Conservation (phyloP, 352 stramenopile genomes). For the Phytophthora europaea region DNA sequence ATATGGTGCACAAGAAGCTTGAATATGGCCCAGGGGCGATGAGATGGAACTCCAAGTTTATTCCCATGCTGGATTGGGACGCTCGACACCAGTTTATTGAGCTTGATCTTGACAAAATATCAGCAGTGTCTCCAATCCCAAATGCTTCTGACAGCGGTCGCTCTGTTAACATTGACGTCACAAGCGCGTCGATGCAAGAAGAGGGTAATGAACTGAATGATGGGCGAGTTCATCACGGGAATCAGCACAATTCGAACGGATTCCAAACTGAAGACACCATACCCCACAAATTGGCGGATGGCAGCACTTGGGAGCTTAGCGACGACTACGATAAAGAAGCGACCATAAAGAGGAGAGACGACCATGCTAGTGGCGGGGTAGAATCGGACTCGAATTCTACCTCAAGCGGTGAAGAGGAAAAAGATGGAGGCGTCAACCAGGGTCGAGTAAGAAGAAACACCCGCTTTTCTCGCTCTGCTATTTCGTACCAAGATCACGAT, state of each 20-base stretch:
- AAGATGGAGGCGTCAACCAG: neutral
- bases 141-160: slow-evolving; percentile 8
- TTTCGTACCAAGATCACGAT: slow-evolving; percentile 20
- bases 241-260: neutral
- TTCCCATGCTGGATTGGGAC: slow-evolving; percentile 55
- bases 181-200: slow-evolving; percentile 5
- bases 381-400: slow-evolving; percentile 25
- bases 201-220: neutral
- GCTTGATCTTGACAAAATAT: slow-evolving; percentile 64
- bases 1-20: slow-evolving; percentile 63
- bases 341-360: slow-evolving; percentile 8
- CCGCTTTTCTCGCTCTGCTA: neutral
- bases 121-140: slow-evolving; percentile 26
- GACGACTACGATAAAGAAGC: slow-evolving; percentile 15
- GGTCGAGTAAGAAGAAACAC: neutral
- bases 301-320: slow-evolving; percentile 5
- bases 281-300: slow-evolving; percentile 13
- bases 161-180: slow-evolving; percentile 4
- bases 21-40: slow-evolving; percentile 58
- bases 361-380: slow-evolving; percentile 26
- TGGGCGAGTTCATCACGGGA: neutral
- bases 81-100: slow-evolving; percentile 34
- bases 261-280: slow-evolving; percentile 4
- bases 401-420: slow-evolving; percentile 32
- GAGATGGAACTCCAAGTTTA: slow-evolving; percentile 55